Evolutionary conservation across 78 protist species (phyloP), one percentile per base, ranked within the genome.

Genomic region (Dictyostelium firmibasis): DNA sequence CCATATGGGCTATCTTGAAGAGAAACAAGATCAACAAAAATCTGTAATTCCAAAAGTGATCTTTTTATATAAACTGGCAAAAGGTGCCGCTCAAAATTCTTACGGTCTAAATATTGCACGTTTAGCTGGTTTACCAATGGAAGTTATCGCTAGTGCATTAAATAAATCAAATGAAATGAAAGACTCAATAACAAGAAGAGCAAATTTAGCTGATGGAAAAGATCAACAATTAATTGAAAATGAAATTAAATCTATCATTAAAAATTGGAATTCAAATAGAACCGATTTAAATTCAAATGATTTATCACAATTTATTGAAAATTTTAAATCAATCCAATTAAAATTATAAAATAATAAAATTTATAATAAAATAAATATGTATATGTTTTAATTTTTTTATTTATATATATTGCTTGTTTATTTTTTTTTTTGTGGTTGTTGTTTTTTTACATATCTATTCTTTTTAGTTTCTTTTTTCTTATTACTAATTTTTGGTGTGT

Each of bases 1-100:
- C 84, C 97, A 96, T 85, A 97, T 98, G 99, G 36, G 91, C 10
- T 98, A 88, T 79, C 33, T 97, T 35, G 94, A 93, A 23, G 60
- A 95, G 18, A 43, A 33, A 13, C 43, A 41, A 33, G 57, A 76
- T 23, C 38, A 18, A 25, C 27, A 31, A 13, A 53, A 67, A 23
- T 64, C 75, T 1, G 18, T 9, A 13, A 84, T 81, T 53, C 91
- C 88, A 33, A 81, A 78, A 31, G 91, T 95, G 10, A 60, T 91
- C 20, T 97, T 97, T 86, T 87, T 97, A 20, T 94, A 97, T 81
- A 47, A 93, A 70, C 62, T 94, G 5, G 81, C 16, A 2, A 47
- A 60, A 36, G 96, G 96, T 60, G 74, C 84, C 0, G 96, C 89
- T 13, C 44, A 70, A 16, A 64, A 81, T 13, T 84, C 88, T 18